Percentiles rank a stretch among this genome's conserved stretches.
Conservation (phyloP, 208 protist genomes). For the Herpetomonas samuelpessoai region DNA sequence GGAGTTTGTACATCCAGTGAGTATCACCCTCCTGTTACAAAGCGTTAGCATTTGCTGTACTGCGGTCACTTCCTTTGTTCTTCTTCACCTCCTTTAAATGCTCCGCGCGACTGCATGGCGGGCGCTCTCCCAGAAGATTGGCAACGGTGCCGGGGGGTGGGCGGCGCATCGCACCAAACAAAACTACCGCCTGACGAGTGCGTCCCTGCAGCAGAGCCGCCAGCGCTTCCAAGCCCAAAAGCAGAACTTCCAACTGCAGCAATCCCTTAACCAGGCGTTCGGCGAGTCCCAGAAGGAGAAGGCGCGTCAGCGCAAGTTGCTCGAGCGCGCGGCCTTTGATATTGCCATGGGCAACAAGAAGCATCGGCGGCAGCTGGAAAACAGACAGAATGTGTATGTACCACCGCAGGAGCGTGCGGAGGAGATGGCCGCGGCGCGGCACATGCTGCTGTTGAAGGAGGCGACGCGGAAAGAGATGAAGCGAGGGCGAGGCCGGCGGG, state of each 20-base stretch:
- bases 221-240: slow-evolving; percentile 43
- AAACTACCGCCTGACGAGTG: slow-evolving; percentile 37
- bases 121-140: slow-evolving; percentile 3
- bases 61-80: too few species aligned
- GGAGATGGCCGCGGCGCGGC: slow-evolving; percentile 48
- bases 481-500: slow-evolving; percentile 29
- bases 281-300: slow-evolving; percentile 25
- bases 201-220: slow-evolving; percentile 39
- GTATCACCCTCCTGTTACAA: too few species aligned
- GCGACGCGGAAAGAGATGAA: slow-evolving; percentile 42
- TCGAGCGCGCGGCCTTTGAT: slow-evolving; percentile 28
- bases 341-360: slow-evolving; percentile 27
- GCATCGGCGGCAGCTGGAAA: slow-evolving; percentile 5
- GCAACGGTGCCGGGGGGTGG: slow-evolving; percentile 6
- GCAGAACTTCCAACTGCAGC: slow-evolving; percentile 28
- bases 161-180: slow-evolving; percentile 40
- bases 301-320: slow-evolving; percentile 18
- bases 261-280: slow-evolving; percentile 44
- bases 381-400: background rate
- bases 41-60: too few species aligned
- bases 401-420: slow-evolving; percentile 25
- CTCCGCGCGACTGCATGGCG: too few species aligned
- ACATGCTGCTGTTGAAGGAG: slow-evolving; percentile 59
- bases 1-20: too few species aligned
- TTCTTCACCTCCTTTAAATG: too few species aligned